Percentiles rank a stretch among this genome's conserved stretches.
phyloP scores from a whole-genome alignment of 139 green algal species.

The Dunaliella primolecta region DNA sequence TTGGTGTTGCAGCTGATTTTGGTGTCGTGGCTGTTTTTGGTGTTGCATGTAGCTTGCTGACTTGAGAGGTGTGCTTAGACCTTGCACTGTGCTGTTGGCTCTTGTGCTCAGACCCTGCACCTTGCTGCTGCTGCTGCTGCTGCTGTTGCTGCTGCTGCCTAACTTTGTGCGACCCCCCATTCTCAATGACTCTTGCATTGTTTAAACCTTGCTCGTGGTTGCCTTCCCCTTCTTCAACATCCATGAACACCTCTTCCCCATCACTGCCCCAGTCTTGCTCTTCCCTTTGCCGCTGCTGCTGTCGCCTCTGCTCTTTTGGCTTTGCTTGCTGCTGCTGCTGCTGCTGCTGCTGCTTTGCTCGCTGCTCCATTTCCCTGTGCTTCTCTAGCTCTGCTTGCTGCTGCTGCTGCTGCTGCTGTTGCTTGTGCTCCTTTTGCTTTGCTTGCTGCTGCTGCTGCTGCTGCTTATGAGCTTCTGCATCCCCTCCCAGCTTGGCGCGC shows the following conservation, averaged over 20 bases:
- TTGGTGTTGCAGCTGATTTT: no score
- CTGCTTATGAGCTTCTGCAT: no score
- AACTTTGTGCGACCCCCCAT: neutral
- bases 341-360: neutral
- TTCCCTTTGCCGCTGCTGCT: neutral
- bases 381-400: neutral
- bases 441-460: no score
- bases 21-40: no score
- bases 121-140: neutral
- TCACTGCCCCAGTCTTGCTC: constrained; percentile 7
- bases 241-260: neutral
- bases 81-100: no score
- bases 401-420: neutral
- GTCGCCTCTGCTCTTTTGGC: neutral
- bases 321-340: neutral
- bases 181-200: no score
- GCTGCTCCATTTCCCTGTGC: no score
- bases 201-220: no score
- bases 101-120: no score
- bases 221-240: neutral
- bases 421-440: neutral
- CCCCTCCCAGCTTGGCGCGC: no score
- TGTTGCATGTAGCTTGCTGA: no score
- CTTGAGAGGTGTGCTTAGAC: no score
- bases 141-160: neutral